phyloP scores from a whole-genome alignment of 768 basidiomycete species.

The Boletus speciosus region DNA sequence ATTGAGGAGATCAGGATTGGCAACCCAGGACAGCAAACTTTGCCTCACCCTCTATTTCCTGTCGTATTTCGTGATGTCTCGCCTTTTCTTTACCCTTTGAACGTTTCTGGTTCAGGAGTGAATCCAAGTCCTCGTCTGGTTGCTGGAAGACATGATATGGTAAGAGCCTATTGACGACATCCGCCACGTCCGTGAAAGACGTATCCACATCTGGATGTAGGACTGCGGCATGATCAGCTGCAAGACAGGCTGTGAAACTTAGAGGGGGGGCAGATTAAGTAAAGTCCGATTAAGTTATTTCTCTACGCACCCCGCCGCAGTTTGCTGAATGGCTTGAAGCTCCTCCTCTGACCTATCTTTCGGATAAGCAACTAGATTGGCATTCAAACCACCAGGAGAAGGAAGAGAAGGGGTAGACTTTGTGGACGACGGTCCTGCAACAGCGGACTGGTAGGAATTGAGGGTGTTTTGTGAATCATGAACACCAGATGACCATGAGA shows the following conservation, averaged over 20 bases:
- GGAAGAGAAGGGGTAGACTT: conserved; percentile 1
- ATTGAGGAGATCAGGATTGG: conserved; percentile 1
- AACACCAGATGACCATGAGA: conserved; percentile 1
- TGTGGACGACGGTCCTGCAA: conserved; percentile 29
- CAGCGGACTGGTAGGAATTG: conserved; percentile 3
- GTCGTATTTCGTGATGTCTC: conserved; percentile 38
- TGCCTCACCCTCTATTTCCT: conserved; percentile 51
- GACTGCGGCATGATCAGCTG: conserved; percentile 58
- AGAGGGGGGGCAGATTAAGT: conserved; percentile 17
- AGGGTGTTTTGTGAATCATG: conserved; percentile 3
- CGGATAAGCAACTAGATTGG: conserved; percentile 14
- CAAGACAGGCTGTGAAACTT: conserved; percentile 55
- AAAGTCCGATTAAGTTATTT: not conserved
- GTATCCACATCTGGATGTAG: conserved; percentile 66
- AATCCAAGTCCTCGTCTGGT: conserved; percentile 59
- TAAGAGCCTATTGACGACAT: conserved; percentile 67
- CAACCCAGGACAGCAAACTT: not conserved
- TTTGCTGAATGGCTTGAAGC: conserved; percentile 42
- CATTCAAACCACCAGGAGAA: conserved; percentile 26
- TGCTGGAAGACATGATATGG: conserved; percentile 82
- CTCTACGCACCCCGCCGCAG: conserved; percentile 47
- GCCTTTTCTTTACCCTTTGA: conserved; percentile 66
- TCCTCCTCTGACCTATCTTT: conserved; percentile 52
- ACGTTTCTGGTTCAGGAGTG: conserved; percentile 18
- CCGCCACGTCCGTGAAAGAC: conserved; percentile 59